Evolutionary conservation across 768 basidiomycete genomes (phyloP).

Genomic region (Naganishia onofrii): DNA sequence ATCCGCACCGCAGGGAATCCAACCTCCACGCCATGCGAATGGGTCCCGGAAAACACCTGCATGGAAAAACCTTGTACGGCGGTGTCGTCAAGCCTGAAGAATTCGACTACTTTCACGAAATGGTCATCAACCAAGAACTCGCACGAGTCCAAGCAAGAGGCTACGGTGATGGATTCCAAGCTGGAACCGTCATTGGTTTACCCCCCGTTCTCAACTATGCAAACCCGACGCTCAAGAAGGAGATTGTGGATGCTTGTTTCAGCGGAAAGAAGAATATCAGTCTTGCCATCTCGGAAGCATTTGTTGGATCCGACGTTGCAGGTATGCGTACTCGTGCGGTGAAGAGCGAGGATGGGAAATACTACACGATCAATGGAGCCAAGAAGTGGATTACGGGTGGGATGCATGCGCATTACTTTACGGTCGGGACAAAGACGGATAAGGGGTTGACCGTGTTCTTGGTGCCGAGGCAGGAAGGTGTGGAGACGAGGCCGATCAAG

Average conservation of each 20-base stretch:
- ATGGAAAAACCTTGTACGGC: constrained; percentile 71
- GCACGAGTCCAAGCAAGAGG: constrained; percentile 68
- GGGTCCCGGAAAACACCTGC: constrained; percentile 83
- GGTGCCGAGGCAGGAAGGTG: constrained; percentile 74
- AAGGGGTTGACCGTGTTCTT: constrained; percentile 80
- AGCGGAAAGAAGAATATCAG: constrained; percentile 75
- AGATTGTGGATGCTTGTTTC: constrained; percentile 64
- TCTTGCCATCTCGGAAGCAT: constrained; percentile 83
- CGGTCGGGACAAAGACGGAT: constrained; percentile 42
- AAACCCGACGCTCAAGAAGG: constrained; percentile 64
- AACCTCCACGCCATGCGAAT: constrained; percentile 86
- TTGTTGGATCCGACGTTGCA: constrained; percentile 70
- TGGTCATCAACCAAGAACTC: constrained; percentile 76
- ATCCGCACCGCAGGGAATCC: constrained; percentile 58
- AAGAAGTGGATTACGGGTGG: constrained; percentile 64
- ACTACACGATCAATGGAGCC: constrained; percentile 75
- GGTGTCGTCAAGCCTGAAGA: constrained; percentile 77
- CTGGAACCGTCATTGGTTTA: constrained; percentile 76
- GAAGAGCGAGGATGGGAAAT: constrained; percentile 72
- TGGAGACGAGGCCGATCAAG: constrained; percentile 82
- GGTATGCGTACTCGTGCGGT: constrained; percentile 71
- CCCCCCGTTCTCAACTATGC: constrained; percentile 84
- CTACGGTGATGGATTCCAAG: constrained; percentile 71
- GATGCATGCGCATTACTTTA: constrained; percentile 52
- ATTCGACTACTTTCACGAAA: constrained; percentile 85